Evolutionary conservation across 768 basidiomycete genomes (phyloP).

Genomic region (Suillus plorans): DNA sequence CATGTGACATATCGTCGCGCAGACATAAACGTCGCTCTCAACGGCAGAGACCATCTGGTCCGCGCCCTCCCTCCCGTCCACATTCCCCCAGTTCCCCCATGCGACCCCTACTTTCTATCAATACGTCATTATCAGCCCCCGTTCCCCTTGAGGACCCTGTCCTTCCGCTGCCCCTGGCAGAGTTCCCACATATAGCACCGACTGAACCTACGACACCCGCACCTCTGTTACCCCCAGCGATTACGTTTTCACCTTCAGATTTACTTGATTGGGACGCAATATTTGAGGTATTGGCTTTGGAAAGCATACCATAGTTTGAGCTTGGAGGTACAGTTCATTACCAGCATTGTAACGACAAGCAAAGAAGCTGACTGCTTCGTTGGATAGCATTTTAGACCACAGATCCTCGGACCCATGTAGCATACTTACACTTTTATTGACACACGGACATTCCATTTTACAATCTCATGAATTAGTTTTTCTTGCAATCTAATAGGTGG

Average conservation of each 20-base stretch:
- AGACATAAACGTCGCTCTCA: conserved; percentile 6
- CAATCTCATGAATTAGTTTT: neutral
- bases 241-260: conserved; percentile 16
- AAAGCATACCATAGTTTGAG: neutral
- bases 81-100: conserved; percentile 5
- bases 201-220: conserved; percentile 3
- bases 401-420: neutral
- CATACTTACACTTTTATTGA: neutral
- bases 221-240: conserved; percentile 7
- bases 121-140: conserved; percentile 11
- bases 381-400: neutral
- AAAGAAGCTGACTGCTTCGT: neutral
- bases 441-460: neutral
- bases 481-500: neutral
- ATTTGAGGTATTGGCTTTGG: conserved; percentile 26
- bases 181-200: conserved; percentile 4
- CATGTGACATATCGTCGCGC: conserved; percentile 8
- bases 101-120: conserved; percentile 18
- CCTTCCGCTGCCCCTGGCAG: conserved; percentile 9
- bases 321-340: neutral
- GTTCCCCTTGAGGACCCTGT: neutral
- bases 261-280: conserved; percentile 32
- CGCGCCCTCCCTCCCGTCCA: conserved; percentile 21
- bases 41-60: conserved; percentile 26
- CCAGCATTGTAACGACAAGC: neutral